Evolutionary conservation across 208 protist genomes (phyloP).

Genomic region (Crithidia brevicula): DNA sequence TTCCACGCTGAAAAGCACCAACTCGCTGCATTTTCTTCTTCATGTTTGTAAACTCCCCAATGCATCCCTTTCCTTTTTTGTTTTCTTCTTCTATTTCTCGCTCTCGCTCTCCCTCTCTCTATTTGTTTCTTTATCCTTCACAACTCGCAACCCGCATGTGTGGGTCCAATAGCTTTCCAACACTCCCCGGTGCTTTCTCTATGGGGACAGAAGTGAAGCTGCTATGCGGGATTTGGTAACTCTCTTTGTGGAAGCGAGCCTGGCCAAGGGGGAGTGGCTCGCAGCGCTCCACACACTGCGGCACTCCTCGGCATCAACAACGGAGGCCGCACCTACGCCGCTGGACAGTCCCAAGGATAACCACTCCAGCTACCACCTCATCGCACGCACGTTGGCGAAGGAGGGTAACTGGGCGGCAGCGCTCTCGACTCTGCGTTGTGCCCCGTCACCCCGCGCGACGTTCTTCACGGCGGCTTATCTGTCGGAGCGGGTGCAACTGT

Average conservation of each 20-base stretch:
- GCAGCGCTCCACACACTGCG: constrained; percentile 25
- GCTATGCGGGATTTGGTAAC: constrained; percentile 30
- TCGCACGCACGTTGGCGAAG: constrained; percentile 10
- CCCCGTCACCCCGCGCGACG: neutral
- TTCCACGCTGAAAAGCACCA: no score
- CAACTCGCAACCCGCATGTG: no score
- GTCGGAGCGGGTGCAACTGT: constrained; percentile 18
- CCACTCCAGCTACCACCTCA: neutral
- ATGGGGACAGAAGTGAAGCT: neutral
- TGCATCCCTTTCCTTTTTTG: no score
- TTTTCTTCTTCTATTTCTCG: no score
- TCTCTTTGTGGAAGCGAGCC: constrained; percentile 34
- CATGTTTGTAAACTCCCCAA: no score
- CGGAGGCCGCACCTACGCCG: no score
- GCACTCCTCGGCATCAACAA: constrained; percentile 5
- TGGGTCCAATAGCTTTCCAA: no score
- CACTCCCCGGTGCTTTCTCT: neutral
- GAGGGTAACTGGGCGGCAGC: constrained; percentile 14
- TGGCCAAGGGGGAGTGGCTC: constrained; percentile 34
- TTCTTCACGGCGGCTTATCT: constrained; percentile 24
- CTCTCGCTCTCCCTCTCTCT: no score
- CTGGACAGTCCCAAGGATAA: neutral
- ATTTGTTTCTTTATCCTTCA: no score
- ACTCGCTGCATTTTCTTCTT: no score
- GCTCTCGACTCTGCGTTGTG: constrained; percentile 21